Evolutionary conservation across 805 yeast genomes (phyloP).

Genomic region (Kazachstania bromeliacearum): DNA sequence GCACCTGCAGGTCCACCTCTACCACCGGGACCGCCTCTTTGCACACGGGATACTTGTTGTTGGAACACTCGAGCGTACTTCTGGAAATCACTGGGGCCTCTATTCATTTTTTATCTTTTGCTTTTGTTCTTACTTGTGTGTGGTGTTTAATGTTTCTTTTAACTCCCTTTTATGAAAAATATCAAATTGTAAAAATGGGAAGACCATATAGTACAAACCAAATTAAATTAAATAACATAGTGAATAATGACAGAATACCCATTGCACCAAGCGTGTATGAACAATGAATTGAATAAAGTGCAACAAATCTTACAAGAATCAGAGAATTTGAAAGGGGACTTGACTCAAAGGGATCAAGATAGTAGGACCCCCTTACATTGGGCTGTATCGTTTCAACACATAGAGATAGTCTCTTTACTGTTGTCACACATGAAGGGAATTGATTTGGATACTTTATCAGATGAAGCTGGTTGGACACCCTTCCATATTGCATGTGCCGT

Average conservation of each 20-base stretch:
- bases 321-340: constrained; percentile 34
- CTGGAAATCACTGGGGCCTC: constrained; percentile 38
- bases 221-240: neutral
- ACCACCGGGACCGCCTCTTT: constrained; percentile 19
- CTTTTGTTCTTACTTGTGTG: neutral
- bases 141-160: neutral
- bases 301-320: constrained; percentile 40
- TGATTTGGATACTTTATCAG: constrained; percentile 61
- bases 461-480: constrained; percentile 83
- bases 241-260: constrained; percentile 13
- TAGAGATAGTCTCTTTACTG: constrained; percentile 38
- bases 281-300: constrained; percentile 45
- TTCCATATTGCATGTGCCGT: constrained; percentile 73
- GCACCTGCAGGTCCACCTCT: constrained; percentile 37
- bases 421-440: constrained; percentile 30
- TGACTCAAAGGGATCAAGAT: constrained; percentile 51
- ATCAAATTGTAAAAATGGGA: too few relatives aligned
- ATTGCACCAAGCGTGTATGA: constrained; percentile 59
- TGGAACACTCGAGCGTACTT: constrained; percentile 43
- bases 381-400: constrained; percentile 64
- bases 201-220: too few relatives aligned
- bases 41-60: constrained; percentile 36
- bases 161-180: neutral
- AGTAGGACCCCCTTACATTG: constrained; percentile 78
- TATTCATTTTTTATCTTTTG: constrained; percentile 19